Conservation (phyloP, 2,329 filamentous ascomycete species). For the Scedosporium apiospermum region DNA sequence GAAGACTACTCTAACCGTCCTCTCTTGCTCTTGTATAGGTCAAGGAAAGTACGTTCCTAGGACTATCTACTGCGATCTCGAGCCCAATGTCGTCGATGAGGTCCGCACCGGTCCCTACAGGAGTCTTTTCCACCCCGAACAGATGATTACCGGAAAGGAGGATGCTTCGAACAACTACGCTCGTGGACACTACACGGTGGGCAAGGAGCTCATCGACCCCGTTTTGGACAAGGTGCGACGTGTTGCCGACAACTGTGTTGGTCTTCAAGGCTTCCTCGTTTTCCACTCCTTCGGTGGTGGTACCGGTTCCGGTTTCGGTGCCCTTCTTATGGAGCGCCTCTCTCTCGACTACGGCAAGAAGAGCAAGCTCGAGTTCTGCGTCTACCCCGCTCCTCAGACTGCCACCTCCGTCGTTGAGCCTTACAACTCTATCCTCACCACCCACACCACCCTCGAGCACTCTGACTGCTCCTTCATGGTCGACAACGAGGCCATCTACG, state of each 20-base stretch:
- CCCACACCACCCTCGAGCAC: conserved; percentile 98
- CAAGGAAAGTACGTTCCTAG: conserved; percentile 98
- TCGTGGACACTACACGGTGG: conserved; percentile 98
- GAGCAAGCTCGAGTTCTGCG: conserved; percentile 99
- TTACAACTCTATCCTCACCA: conserved; percentile 99
- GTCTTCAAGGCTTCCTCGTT: conserved; percentile 97
- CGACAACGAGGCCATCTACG: conserved; percentile 99
- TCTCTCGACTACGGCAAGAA: conserved; percentile 99
- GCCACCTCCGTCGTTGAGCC: conserved; percentile 97
- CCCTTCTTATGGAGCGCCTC: conserved; percentile 95
- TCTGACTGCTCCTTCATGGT: conserved; percentile 99
- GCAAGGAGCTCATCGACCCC: conserved; percentile 98
- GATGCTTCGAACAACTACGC: conserved; percentile 99
- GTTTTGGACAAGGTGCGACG: conserved; percentile 96
- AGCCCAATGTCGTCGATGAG: conserved; percentile 99
- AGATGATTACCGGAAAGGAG: conserved; percentile 99
- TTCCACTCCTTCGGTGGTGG: conserved; percentile 99
- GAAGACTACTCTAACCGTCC: background rate
- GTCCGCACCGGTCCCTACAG: conserved; percentile 96
- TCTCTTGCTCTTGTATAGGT: conserved; percentile 40
- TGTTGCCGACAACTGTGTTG: conserved; percentile 94
- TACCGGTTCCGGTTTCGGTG: conserved; percentile 97
- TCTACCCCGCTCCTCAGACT: conserved; percentile 96
- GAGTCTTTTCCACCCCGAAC: conserved; percentile 94
- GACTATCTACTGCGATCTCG: conserved; percentile 98